Evolutionary conservation across 1,284 basidiomycete genomes (phyloP).

Genomic region (Sporisorium reilianum): DNA sequence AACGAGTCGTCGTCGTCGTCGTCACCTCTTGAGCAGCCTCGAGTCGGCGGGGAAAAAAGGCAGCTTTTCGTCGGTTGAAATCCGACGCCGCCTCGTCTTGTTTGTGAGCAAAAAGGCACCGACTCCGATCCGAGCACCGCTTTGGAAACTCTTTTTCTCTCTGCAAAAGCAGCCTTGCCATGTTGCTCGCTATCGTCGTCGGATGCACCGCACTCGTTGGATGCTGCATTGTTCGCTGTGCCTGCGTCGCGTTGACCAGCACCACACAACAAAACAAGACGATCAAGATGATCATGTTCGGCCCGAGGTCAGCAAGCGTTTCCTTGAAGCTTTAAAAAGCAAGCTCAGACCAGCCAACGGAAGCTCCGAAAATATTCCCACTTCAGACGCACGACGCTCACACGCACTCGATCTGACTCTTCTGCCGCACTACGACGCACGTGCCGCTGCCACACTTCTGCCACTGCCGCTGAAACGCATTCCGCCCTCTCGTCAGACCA

Average conservation of each 20-base stretch:
- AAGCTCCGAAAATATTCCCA: neutral
- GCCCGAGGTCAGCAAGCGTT: neutral
- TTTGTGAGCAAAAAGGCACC: neutral
- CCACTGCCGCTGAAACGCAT: neutral
- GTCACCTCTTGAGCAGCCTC: no score
- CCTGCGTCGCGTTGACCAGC: neutral
- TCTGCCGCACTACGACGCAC: conserved; percentile 1
- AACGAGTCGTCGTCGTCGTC: neutral
- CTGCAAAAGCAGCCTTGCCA: no score
- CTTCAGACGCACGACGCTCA: neutral
- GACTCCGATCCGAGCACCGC: conserved; percentile 1
- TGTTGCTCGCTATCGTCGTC: no score
- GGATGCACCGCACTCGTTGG: no score
- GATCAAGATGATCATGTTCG: no score
- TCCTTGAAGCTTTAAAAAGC: conserved; percentile 3
- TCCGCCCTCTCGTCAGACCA: neutral
- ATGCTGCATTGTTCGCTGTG: neutral
- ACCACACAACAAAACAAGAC: neutral
- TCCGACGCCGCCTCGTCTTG: conserved; percentile 9
- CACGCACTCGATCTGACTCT: neutral
- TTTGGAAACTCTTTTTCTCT: neutral
- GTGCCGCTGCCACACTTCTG: conserved; percentile 14
- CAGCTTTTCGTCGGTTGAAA: conserved; percentile 13
- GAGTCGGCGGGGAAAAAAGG: no score
- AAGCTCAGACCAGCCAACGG: neutral